Base-by-base conservation (phyloP, 2,329 filamentous ascomycete species). In the Colletotrichum chrysophilum region DNA sequence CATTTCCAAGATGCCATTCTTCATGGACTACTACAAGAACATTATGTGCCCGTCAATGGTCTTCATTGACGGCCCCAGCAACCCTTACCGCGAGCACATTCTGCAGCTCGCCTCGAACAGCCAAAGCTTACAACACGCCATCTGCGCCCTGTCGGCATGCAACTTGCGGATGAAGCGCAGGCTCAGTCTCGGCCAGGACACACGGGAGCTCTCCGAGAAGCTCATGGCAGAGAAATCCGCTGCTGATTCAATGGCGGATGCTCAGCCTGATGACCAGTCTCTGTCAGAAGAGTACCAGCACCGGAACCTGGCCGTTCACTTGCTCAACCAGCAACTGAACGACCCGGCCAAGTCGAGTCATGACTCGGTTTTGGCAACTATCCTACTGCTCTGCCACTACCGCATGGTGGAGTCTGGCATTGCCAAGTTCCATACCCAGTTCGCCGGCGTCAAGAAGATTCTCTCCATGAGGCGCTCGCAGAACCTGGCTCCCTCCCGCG, bases 391-490 rank as follows among this genome's bases (percentile, higher is more conserved):
- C 5, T 98, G 96, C 82, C 93, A 98, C 76, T 98, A 98, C 83
- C 94, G 97, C 79, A 96, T 98, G 86, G 97, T 95, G 77, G 96
- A 98, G 84, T 97, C 95, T 1, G 96, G 96, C 4, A 93, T 98
- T 79, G 95, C 95, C 24, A 96, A 96, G 80, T 98, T 98, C 85
- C 95, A 96, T 79, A 97, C 95, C 0, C 96, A 98, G 82, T 96
- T 98, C 80, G 95, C 95, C 1, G 96, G 96, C 0, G 96, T 98
- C 52, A 96, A 96, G 85, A 97, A 97, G 87, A 92, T 98, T 36
- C 90, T 98, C 13, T 91, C 93, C 5, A 91, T 98, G 86, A 91
- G 96, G 75, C 91, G 94, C 78, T 83, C 86, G 5, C 87, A 87
- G 26, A 85, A 86, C 1, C 86, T 84, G 71, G 91, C 82, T 85